Evolutionary conservation across 768 basidiomycete genomes (phyloP), one percentile per base, ranked within the genome.

Genomic region (Lenzites betulinus): DNA sequence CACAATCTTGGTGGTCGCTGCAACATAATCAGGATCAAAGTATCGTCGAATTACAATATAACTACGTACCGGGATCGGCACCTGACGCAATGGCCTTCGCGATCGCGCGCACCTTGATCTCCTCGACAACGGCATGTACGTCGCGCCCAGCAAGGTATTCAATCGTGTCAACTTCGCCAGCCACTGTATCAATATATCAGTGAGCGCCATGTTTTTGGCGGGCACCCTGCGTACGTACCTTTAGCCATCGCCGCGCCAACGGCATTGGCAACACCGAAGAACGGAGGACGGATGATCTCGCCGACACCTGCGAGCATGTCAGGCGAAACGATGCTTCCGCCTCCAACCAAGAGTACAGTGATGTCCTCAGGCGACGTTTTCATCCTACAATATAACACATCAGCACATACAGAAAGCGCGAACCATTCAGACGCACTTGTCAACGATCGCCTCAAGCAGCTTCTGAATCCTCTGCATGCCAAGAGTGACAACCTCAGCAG

Each of bases 261-360:
- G 7, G 86, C 85, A 55, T 87, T 85, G 11, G 87, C 86, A 36
- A 86, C 83, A 49, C 81, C 79, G 63, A 76, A 79, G 69, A 77
- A 78, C 0, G 81, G 80, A 25, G 81, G 81, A 13, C 78, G 74
- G 53, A 82, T 75, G 16, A 86, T 77, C 53, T 75, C 76, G 51
- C 76, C 78, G 4, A 87, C 80, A 9, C 87, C 87, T 33, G 69
- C 72, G 0, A 89, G 76, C 11, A 70, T 51, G 11, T 77, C 71
- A 0, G 87, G 85, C 9, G 81, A 77, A 36, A 89, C 75, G 64
- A 88, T 82, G 0, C 83, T 81, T 5, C 87, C 87, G 16, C 87
- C 87, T 23, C 87, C 87, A 36, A 88, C 87, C 1, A 89, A 78
- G 26, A 86, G 77, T 11, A 87, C 77, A 26, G 84, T 80, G 47